A percentile compares a stretch with the other conserved stretches of the same genome.
Evolutionary conservation across 495 filamentous ascomycete species (phyloP).

Genomic region (Penicillium subrubescens): DNA sequence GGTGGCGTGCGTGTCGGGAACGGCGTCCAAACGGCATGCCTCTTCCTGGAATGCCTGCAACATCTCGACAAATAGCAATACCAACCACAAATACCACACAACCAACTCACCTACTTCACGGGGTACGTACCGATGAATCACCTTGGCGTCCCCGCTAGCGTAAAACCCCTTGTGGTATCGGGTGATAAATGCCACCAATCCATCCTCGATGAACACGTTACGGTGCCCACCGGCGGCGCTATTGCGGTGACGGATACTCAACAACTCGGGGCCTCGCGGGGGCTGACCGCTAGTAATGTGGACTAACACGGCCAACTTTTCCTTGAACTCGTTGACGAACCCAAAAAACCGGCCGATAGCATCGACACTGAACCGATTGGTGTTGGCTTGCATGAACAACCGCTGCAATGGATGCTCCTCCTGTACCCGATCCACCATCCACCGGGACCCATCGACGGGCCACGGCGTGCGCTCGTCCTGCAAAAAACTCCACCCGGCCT

Average conservation of each 20-base stretch:
- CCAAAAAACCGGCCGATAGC: background rate
- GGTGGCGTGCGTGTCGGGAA: background rate
- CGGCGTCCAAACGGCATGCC: background rate
- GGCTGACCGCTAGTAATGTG: slow-evolving; percentile 30
- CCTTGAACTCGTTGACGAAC: slow-evolving; percentile 14
- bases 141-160: slow-evolving; percentile 8
- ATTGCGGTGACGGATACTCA: slow-evolving; percentile 27
- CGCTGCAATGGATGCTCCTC: slow-evolving; percentile 1
- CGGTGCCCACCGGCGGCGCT: slow-evolving; percentile 1
- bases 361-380: background rate
- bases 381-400: slow-evolving; percentile 3
- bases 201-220: slow-evolving; percentile 23
- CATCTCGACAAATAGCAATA: slow-evolving; percentile 21
- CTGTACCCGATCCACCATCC: slow-evolving; percentile 9
- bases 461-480: slow-evolving; percentile 5
- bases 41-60: slow-evolving; percentile 10
- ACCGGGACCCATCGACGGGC: slow-evolving; percentile 8
- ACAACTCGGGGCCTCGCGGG: slow-evolving; percentile 28
- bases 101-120: slow-evolving; percentile 2
- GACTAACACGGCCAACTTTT: slow-evolving; percentile 25
- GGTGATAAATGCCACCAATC: slow-evolving; percentile 1
- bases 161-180: slow-evolving; percentile 22
- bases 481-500: slow-evolving; percentile 21
- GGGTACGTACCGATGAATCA: slow-evolving; percentile 17
- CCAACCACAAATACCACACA: slow-evolving; percentile 28